Conservation (phyloP, 345 rosid genomes). For the Aethionema arabicum region DNA sequence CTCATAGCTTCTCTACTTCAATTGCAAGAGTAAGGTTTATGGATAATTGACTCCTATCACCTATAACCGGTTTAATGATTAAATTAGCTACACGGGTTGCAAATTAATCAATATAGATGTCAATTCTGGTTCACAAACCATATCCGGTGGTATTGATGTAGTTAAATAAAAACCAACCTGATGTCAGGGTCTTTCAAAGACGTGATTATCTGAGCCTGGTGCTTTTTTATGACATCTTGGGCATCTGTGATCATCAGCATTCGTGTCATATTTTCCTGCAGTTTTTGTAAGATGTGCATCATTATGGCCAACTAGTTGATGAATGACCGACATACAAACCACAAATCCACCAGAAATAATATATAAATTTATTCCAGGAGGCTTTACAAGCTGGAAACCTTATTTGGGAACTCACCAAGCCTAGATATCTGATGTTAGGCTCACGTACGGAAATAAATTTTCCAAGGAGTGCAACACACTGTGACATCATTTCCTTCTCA, state of each 20-base stretch:
- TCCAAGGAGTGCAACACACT: slow-evolving; percentile 85
- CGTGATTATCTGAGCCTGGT: slow-evolving; percentile 84
- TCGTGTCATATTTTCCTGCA: slow-evolving; percentile 89
- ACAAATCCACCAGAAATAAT: not conserved
- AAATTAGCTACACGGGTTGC: not conserved
- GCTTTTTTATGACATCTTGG: slow-evolving; percentile 80
- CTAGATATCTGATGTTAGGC: slow-evolving; percentile 87
- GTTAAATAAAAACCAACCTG: slow-evolving; percentile 44
- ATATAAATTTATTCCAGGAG: not conserved
- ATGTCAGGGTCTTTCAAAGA: slow-evolving; percentile 86
- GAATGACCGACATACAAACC: not conserved
- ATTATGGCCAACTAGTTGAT: not conserved
- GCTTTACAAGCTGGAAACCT: slow-evolving; percentile 1
- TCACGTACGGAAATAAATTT: slow-evolving; percentile 88
- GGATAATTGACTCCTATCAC: not conserved
- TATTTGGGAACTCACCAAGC: slow-evolving; percentile 60
- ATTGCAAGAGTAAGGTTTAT: not conserved
- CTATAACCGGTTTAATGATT: slow-evolving; percentile 4
- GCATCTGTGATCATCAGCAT: slow-evolving; percentile 89
- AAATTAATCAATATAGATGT: not conserved
- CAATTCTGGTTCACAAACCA: not conserved
- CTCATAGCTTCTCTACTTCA: slow-evolving; percentile 1
- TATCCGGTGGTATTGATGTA: not conserved
- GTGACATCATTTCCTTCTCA: slow-evolving; percentile 92
- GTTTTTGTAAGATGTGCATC: not conserved